These are phyloP conservation scores for Stevia rebaudiana DNA, from an alignment of 140 eudicot genomes.

Conservation along the genomic window DNA sequence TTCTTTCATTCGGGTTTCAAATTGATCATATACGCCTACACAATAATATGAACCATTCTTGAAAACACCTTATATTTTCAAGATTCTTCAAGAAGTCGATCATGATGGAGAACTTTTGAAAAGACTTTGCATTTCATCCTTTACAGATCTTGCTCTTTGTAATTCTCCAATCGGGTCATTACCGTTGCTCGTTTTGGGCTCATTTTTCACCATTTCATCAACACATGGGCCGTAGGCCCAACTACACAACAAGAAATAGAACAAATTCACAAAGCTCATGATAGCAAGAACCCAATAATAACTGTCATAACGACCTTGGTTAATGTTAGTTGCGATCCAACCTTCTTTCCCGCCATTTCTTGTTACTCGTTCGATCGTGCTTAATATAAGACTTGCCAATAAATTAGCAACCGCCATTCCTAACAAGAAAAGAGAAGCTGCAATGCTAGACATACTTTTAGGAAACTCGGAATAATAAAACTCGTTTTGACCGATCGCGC, in stretches of 20 bases:
- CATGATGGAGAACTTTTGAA: conserved; percentile 31
- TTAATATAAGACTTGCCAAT: conserved; percentile 47
- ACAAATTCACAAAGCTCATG: conserved; percentile 38
- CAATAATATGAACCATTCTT: conserved; percentile 25
- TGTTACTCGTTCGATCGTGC: conserved; percentile 37
- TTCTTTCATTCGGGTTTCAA: neutral
- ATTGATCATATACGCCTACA: neutral
- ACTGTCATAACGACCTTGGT: conserved; percentile 61
- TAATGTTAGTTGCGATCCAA: conserved; percentile 54
- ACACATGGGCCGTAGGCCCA: conserved; percentile 24
- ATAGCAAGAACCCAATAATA: conserved; percentile 64
- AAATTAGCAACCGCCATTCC: conserved; percentile 43
- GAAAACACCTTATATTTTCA: conserved; percentile 19
- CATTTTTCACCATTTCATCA: conserved; percentile 15
- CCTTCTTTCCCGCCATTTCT: conserved; percentile 44
- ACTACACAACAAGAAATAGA: conserved; percentile 30
- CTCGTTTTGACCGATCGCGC: conserved; percentile 55
- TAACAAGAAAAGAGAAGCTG: conserved; percentile 40
- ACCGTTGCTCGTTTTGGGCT: conserved; percentile 2
- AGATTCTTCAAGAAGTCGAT: conserved; percentile 12
- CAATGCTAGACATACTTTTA: conserved; percentile 76
- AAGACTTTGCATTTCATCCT: conserved; percentile 27
- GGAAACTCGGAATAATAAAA: conserved; percentile 65
- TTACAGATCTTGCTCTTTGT: conserved; percentile 27
- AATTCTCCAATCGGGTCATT: conserved; percentile 24